A percentile compares a stretch with the other conserved stretches of the same genome.
Evolutionary conservation across 805 yeast species (phyloP).

Genomic region (Saturnispora mendoncae): DNA sequence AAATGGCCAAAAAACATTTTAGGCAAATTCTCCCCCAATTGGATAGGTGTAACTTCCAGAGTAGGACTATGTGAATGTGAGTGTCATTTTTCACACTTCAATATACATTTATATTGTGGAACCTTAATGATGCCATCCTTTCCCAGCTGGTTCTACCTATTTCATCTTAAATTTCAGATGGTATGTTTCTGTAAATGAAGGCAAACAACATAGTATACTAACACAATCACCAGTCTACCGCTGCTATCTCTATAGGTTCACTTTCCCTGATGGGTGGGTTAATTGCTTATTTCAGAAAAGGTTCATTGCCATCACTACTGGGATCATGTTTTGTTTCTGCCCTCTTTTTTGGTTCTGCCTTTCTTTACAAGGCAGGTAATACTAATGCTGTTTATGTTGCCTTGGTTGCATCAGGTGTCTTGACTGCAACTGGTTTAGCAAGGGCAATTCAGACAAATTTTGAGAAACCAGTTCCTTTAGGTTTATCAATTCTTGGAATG

Average conservation of each 20-base stretch:
- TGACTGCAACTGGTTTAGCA: conserved; percentile 63
- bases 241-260: conserved; percentile 13
- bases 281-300: conserved; percentile 39
- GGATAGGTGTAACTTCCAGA: too few relatives aligned
- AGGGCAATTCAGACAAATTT: conserved; percentile 47
- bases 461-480: conserved; percentile 65
- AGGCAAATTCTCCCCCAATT: too few relatives aligned
- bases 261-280: conserved; percentile 27
- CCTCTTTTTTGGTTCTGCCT: conserved; percentile 62
- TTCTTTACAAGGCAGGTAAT: conserved; percentile 60
- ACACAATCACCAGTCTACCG: neutral
- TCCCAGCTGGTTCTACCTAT: too few relatives aligned
- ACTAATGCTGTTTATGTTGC: conserved; percentile 81
- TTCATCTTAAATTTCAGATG: too few relatives aligned
- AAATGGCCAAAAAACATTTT: too few relatives aligned
- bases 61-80: too few relatives aligned
- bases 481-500: conserved; percentile 54
- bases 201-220: too few relatives aligned
- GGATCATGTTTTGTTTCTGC: conserved; percentile 63
- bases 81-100: too few relatives aligned
- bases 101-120: too few relatives aligned
- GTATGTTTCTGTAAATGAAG: too few relatives aligned
- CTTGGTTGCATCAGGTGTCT: conserved; percentile 55
- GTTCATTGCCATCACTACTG: conserved; percentile 68
- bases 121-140: too few relatives aligned